Percentiles rank a stretch among this genome's conserved stretches.
phyloP scores from a whole-genome alignment of 106 monocot species.

The Posidonia australis region DNA sequence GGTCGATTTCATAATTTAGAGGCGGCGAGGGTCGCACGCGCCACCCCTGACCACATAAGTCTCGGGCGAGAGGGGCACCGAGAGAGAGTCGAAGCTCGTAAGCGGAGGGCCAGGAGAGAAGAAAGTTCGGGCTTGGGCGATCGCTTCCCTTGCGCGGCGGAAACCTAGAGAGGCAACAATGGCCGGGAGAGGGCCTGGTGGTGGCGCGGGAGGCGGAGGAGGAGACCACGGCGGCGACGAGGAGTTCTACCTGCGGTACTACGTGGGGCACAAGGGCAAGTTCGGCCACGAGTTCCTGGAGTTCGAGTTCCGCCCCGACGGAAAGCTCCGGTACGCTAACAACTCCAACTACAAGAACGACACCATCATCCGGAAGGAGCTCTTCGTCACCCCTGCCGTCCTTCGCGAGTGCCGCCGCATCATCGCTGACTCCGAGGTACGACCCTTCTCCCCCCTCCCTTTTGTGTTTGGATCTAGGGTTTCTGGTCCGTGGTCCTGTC shows the following conservation, averaged over 20 bases:
- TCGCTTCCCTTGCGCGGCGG: no score
- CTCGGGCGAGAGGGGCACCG: no score
- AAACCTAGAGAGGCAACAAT: conserved; percentile 1
- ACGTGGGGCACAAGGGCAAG: conserved; percentile 97
- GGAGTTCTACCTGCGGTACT: conserved; percentile 97
- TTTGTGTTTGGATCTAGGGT: not conserved
- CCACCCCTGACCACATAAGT: no score
- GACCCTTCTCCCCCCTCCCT: not conserved
- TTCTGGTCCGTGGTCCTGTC: not conserved
- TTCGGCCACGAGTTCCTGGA: conserved; percentile 98
- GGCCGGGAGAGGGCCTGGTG: conserved; percentile 4
- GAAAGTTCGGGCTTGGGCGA: no score
- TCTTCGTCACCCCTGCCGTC: conserved; percentile 81
- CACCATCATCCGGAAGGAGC: conserved; percentile 98
- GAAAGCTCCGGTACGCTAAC: conserved; percentile 95
- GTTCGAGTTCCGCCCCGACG: conserved; percentile 99
- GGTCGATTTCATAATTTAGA: no score
- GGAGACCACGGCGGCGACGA: conserved; percentile 26
- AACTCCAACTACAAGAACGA: conserved; percentile 99
- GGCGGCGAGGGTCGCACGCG: no score
- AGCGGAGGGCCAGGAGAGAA: no score
- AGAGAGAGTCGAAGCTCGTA: no score
- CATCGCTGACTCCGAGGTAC: conserved; percentile 79
- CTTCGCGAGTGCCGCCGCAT: conserved; percentile 90
- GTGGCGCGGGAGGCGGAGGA: not conserved